These are phyloP conservation scores for Lathyrus tuberosus DNA, from an alignment of 306 rosid genomes.

Conservation along the genomic window DNA sequence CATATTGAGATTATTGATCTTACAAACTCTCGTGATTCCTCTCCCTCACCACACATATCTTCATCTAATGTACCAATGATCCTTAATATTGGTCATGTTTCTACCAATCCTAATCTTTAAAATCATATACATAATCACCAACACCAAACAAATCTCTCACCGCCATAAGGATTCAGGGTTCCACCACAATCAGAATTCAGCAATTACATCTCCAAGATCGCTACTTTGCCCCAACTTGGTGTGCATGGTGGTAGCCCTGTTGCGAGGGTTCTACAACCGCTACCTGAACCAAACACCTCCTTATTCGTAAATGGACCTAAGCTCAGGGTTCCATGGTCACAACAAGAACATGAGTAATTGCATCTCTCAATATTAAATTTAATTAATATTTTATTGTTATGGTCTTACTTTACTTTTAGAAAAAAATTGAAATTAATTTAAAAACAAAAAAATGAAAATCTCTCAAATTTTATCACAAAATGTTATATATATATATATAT, in stretches of 20 bases:
- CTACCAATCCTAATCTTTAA: neutral
- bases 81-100: neutral
- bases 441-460: neutral
- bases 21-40: neutral
- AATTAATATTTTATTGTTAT: neutral
- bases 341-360: slow-evolving; percentile 29
- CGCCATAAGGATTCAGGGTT: neutral
- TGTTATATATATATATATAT: too few relatives aligned
- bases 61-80: neutral
- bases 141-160: neutral
- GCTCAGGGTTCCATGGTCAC: slow-evolving; percentile 14
- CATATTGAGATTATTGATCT: slow-evolving; percentile 26
- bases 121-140: neutral
- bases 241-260: neutral
- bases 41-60: slow-evolving; percentile 16
- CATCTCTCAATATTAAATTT: neutral
- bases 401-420: neutral
- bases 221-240: neutral
- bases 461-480: neutral
- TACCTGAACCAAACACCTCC: neutral
- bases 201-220: neutral
- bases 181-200: neutral
- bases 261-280: neutral
- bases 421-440: neutral
- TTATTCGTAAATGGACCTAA: neutral